Percentiles rank a stretch among this genome's conserved stretches.
These are phyloP conservation scores for Volvox carteri DNA, from an alignment of 163 green algal genomes.

Conservation along the genomic window DNA sequence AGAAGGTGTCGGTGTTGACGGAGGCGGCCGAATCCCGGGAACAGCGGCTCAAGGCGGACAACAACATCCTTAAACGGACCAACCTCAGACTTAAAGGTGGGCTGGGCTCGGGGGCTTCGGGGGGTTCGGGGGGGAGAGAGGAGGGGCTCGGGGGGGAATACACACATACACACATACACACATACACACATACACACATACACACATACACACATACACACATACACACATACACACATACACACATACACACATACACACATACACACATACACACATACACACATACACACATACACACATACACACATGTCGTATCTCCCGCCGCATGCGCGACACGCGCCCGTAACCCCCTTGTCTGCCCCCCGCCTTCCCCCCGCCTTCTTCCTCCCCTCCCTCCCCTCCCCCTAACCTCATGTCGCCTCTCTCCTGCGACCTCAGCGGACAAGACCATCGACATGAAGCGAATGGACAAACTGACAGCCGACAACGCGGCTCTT, in stretches of 20 bases:
- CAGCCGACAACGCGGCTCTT: constrained; percentile 56
- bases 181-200: too few species aligned
- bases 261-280: too few species aligned
- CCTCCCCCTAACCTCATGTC: neutral
- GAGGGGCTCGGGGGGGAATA: too few species aligned
- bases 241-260: too few species aligned
- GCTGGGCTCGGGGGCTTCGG: constrained; percentile 14
- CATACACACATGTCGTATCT: too few species aligned
- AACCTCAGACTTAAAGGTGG: constrained; percentile 65
- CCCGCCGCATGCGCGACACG: too few species aligned
- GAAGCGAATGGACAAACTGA: constrained; percentile 63
- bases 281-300: too few species aligned
- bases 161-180: too few species aligned
- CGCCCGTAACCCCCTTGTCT: neutral
- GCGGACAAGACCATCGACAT: constrained; percentile 65
- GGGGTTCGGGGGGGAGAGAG: too few species aligned
- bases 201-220: too few species aligned
- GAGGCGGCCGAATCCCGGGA: constrained; percentile 28
- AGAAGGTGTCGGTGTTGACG: constrained; percentile 1
- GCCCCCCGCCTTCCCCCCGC: neutral
- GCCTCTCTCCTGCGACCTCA: neutral
- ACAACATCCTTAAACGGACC: constrained; percentile 66
- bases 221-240: too few species aligned
- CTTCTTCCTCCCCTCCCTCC: neutral
- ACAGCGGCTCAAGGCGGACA: constrained; percentile 59